Evolutionary conservation across 495 filamentous ascomycete species (phyloP).

Genomic region (Aspergillus bridgeri): DNA sequence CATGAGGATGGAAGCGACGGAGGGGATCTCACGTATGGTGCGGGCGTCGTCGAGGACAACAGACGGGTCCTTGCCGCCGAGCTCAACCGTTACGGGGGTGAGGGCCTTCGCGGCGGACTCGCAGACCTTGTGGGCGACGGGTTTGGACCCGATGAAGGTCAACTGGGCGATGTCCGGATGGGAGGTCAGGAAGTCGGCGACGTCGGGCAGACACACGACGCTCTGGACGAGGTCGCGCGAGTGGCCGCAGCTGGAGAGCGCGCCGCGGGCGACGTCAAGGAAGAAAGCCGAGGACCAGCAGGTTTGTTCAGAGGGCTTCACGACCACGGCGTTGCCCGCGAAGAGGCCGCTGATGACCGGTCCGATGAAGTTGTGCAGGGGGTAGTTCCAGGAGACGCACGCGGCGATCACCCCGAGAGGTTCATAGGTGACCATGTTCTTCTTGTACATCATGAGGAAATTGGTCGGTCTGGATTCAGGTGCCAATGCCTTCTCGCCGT

Average conservation of each 20-base stretch:
- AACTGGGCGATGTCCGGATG: slow-evolving; percentile 83
- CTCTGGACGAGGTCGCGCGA: slow-evolving; percentile 79
- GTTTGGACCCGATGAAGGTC: slow-evolving; percentile 94
- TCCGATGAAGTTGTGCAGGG: slow-evolving; percentile 92
- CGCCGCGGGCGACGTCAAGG: slow-evolving; percentile 68
- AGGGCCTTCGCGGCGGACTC: slow-evolving; percentile 78
- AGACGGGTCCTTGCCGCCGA: slow-evolving; percentile 95
- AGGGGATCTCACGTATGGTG: slow-evolving; percentile 55
- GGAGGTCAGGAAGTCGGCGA: slow-evolving; percentile 77
- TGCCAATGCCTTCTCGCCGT: slow-evolving; percentile 80
- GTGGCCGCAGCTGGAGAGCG: slow-evolving; percentile 79
- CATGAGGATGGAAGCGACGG: slow-evolving; percentile 77
- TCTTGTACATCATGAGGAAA: slow-evolving; percentile 93
- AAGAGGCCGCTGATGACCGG: slow-evolving; percentile 90
- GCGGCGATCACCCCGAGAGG: slow-evolving; percentile 90
- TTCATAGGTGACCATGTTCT: slow-evolving; percentile 86
- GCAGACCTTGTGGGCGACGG: slow-evolving; percentile 84
- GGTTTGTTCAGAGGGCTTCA: slow-evolving; percentile 91
- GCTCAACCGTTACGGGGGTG: slow-evolving; percentile 80
- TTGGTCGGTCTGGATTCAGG: slow-evolving; percentile 74
- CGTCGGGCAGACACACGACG: slow-evolving; percentile 80
- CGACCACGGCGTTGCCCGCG: slow-evolving; percentile 85
- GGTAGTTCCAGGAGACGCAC: slow-evolving; percentile 93
- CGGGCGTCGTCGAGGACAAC: slow-evolving; percentile 77
- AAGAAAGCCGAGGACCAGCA: slow-evolving; percentile 88